These are phyloP conservation scores for Fraxinus dipetala DNA, from an alignment of 305 asterid genomes.

Conservation along the genomic window DNA sequence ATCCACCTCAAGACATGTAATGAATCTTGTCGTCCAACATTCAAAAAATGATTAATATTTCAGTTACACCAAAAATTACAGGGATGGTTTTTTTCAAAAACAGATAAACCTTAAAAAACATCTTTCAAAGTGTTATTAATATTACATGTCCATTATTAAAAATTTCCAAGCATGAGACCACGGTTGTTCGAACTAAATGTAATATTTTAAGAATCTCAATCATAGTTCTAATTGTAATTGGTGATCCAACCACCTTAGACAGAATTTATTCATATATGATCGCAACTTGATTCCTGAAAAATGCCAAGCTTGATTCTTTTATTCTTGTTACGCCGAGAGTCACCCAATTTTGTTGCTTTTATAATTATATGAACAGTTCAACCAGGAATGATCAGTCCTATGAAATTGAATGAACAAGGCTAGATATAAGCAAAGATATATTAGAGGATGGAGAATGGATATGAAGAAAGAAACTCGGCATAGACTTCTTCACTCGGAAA, in stretches of 20 bases:
- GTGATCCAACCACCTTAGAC: not conserved
- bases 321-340: not conserved
- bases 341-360: not conserved
- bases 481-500: slow-evolving; percentile 11
- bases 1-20: not conserved
- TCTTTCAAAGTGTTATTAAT: not conserved
- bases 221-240: not conserved
- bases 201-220: not conserved
- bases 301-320: not conserved
- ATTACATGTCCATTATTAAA: not conserved
- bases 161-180: not conserved
- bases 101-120: not conserved
- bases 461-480: not conserved
- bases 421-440: slow-evolving; percentile 13
- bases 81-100: not conserved
- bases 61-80: not conserved
- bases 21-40: not conserved
- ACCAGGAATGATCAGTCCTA: not conserved
- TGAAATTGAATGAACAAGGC: not conserved
- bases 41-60: not conserved
- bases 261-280: not conserved
- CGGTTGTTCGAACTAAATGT: not conserved
- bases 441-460: not conserved
- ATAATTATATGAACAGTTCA: not conserved
- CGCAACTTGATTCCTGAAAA: not conserved